Evolutionary conservation across 345 rosid genomes (phyloP).

Genomic region (Kernera saxatilis): DNA sequence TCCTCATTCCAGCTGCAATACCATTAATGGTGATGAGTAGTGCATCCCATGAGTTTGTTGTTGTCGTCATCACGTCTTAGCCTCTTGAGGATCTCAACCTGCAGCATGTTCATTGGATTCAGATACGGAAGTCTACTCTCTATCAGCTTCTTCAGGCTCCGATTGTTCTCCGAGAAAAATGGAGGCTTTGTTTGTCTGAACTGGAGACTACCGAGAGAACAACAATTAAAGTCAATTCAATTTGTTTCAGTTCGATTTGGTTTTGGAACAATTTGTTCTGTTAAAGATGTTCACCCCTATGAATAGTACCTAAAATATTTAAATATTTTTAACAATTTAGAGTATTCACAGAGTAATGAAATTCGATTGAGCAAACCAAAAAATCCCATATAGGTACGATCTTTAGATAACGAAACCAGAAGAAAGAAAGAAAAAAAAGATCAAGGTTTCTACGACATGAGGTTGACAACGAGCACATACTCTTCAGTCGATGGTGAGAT

Average conservation of each 20-base stretch:
- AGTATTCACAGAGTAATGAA: not conserved
- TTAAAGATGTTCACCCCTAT: no score
- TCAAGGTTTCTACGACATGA: not conserved
- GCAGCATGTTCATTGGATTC: slow-evolving; percentile 84
- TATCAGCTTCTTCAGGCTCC: slow-evolving; percentile 79
- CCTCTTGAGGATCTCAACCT: slow-evolving; percentile 84
- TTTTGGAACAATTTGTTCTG: no score
- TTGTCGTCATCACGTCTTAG: slow-evolving; percentile 80
- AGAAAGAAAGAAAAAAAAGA: not conserved
- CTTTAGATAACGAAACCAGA: not conserved
- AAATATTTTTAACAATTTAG: not conserved
- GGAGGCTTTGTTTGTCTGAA: no score
- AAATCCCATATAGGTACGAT: not conserved
- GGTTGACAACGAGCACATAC: not conserved
- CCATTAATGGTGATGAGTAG: slow-evolving; percentile 87
- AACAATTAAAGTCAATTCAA: no score
- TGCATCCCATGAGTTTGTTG: slow-evolving; percentile 78
- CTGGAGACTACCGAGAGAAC: no score
- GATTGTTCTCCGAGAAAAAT: slow-evolving; percentile 65
- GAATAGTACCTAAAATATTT: not conserved
- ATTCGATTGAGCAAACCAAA: not conserved
- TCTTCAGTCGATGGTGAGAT: slow-evolving; percentile 19
- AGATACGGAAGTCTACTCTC: slow-evolving; percentile 90
- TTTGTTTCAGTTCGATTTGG: no score
- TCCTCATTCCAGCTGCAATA: slow-evolving; percentile 97